Evolutionary conservation across 2,329 filamentous ascomycete genomes (phyloP).

Genomic region (Knufia petricola): DNA sequence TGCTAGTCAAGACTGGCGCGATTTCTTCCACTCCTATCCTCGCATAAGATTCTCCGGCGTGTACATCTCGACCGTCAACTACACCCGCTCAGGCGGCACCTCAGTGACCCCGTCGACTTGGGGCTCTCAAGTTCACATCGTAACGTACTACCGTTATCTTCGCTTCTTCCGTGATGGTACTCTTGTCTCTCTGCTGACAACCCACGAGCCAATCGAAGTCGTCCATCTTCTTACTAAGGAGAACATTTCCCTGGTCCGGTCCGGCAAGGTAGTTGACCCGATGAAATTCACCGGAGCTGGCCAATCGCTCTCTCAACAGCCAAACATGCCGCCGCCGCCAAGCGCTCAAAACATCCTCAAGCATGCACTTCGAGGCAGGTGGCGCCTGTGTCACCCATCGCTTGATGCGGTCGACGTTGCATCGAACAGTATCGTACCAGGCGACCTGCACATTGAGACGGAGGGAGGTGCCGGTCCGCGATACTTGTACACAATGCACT

Average conservation of each 20-base stretch:
- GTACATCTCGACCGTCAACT: constrained; percentile 96
- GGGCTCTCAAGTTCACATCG: constrained; percentile 78
- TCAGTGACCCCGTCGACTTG: constrained; percentile 63
- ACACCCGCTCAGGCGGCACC: constrained; percentile 70
- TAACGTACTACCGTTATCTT: constrained; percentile 96
- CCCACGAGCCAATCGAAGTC: constrained; percentile 72
- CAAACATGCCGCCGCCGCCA: constrained; percentile 30
- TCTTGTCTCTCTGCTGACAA: constrained; percentile 69
- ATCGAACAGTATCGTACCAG: constrained; percentile 18
- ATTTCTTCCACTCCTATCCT: constrained; percentile 71
- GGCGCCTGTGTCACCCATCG: constrained; percentile 51
- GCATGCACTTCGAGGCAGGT: constrained; percentile 55
- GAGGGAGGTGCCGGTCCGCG: constrained; percentile 62
- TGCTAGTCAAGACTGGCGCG: constrained; percentile 39
- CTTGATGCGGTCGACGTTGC: constrained; percentile 11
- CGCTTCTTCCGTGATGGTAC: constrained; percentile 89
- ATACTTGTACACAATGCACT: constrained; percentile 76
- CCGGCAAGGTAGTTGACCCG: constrained; percentile 13
- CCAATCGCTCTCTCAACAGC: constrained; percentile 15
- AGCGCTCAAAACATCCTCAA: constrained; percentile 52
- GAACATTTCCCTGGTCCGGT: constrained; percentile 42
- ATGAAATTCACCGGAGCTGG: constrained; percentile 16
- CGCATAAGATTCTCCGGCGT: constrained; percentile 88
- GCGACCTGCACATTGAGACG: constrained; percentile 73
- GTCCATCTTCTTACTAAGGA: constrained; percentile 73